Conservation (phyloP, 2,329 filamentous ascomycete genomes). For the Fusarium brachygibbosum region DNA sequence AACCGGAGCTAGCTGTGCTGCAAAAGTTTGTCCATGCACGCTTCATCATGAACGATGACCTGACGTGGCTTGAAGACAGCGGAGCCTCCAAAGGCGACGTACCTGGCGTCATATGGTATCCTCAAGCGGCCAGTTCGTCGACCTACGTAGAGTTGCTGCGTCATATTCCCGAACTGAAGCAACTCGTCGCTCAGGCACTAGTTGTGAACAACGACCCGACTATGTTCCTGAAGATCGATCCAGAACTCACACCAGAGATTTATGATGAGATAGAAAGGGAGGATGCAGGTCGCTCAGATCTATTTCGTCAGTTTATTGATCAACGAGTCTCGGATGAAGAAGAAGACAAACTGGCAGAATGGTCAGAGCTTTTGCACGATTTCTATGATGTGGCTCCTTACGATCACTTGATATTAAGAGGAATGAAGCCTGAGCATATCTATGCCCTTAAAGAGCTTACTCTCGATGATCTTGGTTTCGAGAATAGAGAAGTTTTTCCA, state of each 20-base stretch:
- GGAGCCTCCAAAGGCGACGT: neutral
- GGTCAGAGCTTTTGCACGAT: neutral
- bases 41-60: slow-evolving; percentile 11
- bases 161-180: neutral
- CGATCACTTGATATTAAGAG: slow-evolving; percentile 1
- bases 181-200: neutral
- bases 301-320: neutral
- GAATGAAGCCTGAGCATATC: neutral
- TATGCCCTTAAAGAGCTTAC: neutral
- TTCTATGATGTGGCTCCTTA: neutral
- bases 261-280: neutral
- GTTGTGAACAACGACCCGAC: neutral
- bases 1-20: neutral
- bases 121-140: neutral
- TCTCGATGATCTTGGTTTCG: neutral
- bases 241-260: neutral
- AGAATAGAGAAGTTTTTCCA: neutral
- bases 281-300: accelerated
- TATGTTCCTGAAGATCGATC: neutral
- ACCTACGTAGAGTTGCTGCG: neutral
- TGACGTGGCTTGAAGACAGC: neutral
- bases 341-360: neutral
- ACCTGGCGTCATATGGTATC: slow-evolving; percentile 7
- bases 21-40: slow-evolving; percentile 6
- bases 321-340: neutral